These are phyloP conservation scores for Pezicula carpinea DNA, from an alignment of 2,329 filamentous ascomycete species.

Conservation along the genomic window DNA sequence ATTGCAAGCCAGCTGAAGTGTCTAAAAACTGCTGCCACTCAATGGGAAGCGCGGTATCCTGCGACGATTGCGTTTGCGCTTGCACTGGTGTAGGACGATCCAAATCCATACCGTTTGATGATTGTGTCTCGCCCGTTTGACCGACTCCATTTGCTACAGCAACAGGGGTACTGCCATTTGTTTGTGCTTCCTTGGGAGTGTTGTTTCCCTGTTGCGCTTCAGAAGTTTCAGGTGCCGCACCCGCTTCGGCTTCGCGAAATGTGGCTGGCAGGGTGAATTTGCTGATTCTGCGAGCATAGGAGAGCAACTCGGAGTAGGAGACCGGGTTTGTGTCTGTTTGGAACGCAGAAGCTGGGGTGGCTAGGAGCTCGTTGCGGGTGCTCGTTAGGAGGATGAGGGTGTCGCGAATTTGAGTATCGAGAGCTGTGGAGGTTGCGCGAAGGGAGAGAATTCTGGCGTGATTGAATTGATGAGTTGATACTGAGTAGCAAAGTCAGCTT, in stretches of 20 bases:
- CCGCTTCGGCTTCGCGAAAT: constrained; percentile 17
- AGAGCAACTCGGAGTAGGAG: constrained; percentile 68
- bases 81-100: constrained; percentile 18
- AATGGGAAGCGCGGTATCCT: constrained; percentile 26
- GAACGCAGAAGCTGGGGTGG: constrained; percentile 54
- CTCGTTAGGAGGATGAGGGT: constrained; percentile 65
- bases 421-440: constrained; percentile 57
- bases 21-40: constrained; percentile 41
- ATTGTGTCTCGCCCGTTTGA: constrained; percentile 3
- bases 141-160: constrained; percentile 18
- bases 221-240: constrained; percentile 6
- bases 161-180: constrained; percentile 22
- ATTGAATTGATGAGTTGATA: constrained; percentile 73
- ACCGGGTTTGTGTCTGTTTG: constrained; percentile 49
- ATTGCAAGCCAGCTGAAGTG: constrained; percentile 51
- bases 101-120: constrained; percentile 14
- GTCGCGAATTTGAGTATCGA: constrained; percentile 69
- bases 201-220: constrained; percentile 9
- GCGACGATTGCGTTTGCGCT: constrained; percentile 16
- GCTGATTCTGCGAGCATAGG: constrained; percentile 74
- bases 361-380: constrained; percentile 68
- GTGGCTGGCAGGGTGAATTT: constrained; percentile 65
- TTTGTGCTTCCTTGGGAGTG: constrained; percentile 20
- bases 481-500: constrained; percentile 33
- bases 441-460: constrained; percentile 63